Base-by-base conservation (phyloP, 2,329 filamentous ascomycete genomes). In the Niveomyces coronatus region DNA sequence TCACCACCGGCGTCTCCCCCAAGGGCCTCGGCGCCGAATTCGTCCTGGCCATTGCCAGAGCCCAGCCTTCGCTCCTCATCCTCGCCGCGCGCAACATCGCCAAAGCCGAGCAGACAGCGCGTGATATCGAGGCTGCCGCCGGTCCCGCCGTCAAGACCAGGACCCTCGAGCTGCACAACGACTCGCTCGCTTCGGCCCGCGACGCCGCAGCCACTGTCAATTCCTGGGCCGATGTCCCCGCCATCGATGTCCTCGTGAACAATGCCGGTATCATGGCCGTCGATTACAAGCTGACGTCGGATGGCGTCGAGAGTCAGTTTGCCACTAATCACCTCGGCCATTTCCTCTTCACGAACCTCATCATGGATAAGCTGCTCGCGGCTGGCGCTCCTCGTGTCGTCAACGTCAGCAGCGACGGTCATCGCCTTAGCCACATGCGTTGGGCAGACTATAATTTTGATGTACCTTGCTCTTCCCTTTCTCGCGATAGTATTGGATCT, bases 371-470 rank as follows among this genome's bases (percentile, higher is more conserved):
- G 42, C 32, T 56, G 2, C 37, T 57, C 0, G 47, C 49, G 1
- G 37, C 55, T 1, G 10, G 42, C 3, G 41, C 40, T 6, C 49
- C 57, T 1, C 52, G 63, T 1, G 42, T 72, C 7, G 57, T 72
- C 15, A 67, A 59, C 42, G 50, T 71, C 7, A 58, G 57, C 18
- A 68, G 65, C 45, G 51, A 61, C 22, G 66, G 64, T 2, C 58
- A 71, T 44, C 53, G 60, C 5, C 33, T 68, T 10, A 49, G 53
- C 3, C 61, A 60, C 1, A 49, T 70, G 13, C 53, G 63, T 3
- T 68, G 62, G 42, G 53, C 56, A 31, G 65, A 70, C 46, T 60
- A 54, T 27, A 63, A 66, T 23, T 68, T 68, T 42, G 50, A 55
- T 28, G 52, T 43, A 9, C n/a, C n/a, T n/a, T n/a, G n/a, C n/a